These are phyloP conservation scores for Suillus clintonianus DNA, from an alignment of 768 basidiomycete species.

Conservation along the genomic window DNA sequence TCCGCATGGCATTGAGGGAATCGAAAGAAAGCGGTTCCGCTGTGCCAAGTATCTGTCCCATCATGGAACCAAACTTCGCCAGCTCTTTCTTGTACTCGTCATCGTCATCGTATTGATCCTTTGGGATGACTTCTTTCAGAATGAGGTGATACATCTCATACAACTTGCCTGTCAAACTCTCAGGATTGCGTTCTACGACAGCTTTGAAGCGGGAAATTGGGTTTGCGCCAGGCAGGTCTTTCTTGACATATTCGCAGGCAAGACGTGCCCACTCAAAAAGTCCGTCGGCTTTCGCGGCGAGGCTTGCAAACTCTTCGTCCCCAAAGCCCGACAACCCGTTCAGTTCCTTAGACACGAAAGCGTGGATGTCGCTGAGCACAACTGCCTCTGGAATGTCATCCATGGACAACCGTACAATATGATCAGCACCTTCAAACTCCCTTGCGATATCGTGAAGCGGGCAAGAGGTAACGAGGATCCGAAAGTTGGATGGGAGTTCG, in stretches of 20 bases:
- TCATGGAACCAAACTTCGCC: too few species aligned
- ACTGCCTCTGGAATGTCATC: neutral
- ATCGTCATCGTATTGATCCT: too few species aligned
- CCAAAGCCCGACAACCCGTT: neutral
- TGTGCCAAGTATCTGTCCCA: too few species aligned
- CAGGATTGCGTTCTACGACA: neutral
- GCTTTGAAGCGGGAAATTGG: neutral
- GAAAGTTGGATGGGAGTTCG: conserved; percentile 9
- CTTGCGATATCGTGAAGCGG: neutral
- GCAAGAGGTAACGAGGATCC: conserved; percentile 10
- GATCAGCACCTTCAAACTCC: neutral
- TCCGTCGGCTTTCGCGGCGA: neutral
- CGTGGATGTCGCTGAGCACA: neutral
- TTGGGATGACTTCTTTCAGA: too few species aligned
- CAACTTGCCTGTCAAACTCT: too few species aligned
- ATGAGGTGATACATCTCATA: too few species aligned
- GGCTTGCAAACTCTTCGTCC: neutral
- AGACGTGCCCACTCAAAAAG: conserved; percentile 4
- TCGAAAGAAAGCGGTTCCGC: too few species aligned
- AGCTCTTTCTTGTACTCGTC: too few species aligned
- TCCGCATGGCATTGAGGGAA: neutral
- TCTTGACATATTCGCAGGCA: neutral
- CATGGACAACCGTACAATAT: neutral
- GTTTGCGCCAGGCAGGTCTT: too few species aligned
- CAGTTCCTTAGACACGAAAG: neutral